Conservation (phyloP, 257 asterid species). For the Petrea volubilis region DNA sequence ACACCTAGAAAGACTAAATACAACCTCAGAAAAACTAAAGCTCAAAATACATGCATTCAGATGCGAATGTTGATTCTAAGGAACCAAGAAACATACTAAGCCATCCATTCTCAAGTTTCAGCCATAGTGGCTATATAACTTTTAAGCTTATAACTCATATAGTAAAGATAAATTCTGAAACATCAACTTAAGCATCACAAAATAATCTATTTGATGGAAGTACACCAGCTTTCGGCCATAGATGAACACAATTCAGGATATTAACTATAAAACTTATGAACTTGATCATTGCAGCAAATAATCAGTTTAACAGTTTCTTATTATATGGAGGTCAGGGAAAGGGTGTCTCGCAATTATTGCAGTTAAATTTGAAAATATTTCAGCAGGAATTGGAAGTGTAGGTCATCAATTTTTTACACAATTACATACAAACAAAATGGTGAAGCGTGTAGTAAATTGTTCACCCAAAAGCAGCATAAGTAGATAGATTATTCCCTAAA, state of each 20-base stretch:
- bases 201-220: not conserved
- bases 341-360: constrained; percentile 1
- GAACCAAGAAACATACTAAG: not conserved
- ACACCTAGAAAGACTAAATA: constrained; percentile 9
- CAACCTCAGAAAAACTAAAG: constrained; percentile 18
- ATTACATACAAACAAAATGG: constrained; percentile 13
- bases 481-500: not conserved
- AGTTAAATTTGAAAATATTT: constrained; percentile 9
- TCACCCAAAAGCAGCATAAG: not conserved
- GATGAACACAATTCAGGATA: not conserved
- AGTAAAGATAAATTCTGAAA: not conserved
- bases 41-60: constrained; percentile 8
- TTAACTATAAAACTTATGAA: not conserved
- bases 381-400: not conserved
- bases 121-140: not conserved
- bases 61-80: constrained; percentile 7
- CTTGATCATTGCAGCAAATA: constrained; percentile 5
- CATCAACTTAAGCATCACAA: constrained; percentile 13
- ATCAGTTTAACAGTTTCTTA: not conserved
- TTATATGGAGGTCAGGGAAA: not conserved
- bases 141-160: not conserved
- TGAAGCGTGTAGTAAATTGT: not conserved
- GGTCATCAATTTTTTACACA: not conserved
- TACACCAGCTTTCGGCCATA: constrained; percentile 12
- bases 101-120: constrained; percentile 10